Evolutionary conservation across 768 basidiomycete genomes (phyloP), one percentile per base, ranked within the genome.

Genomic region (Neoboletus magnificus): DNA sequence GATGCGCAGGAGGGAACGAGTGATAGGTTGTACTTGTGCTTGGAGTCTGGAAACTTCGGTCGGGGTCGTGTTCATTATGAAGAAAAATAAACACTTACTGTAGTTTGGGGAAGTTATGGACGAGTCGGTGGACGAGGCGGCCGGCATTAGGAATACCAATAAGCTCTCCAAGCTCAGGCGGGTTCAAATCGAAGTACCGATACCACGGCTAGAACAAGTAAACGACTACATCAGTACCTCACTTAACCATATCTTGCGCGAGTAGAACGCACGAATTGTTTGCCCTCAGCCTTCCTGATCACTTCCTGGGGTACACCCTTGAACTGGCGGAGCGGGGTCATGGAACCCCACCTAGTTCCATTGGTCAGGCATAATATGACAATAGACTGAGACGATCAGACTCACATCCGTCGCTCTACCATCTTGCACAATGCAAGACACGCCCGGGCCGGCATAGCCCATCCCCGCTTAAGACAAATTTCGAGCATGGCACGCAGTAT

Each of bases 301-400:
- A 96, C 86, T 45, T 96, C 92, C 20, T 79, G 70, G 0, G 93
- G 95, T 0, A 96, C 87, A 61, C 89, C 87, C 70, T 88, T 93
- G 80, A 98, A 98, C 69, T 99, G 97, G 36, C 97, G 83, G 36
- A 98, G 79, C 9, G 96, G 95, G 0, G 95, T 94, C 95, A 98
- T 98, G 0, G 94, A 94, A 33, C 86, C 86, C 96, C 96, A 98
- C 89, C 91, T 94, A 52, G 29, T 44, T 20, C 61, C 40, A 37
- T 54, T 22, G 37, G 32, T 50, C 35, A 54, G 37, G 20, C 42
- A 33, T 25, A 6, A 18, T 22, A 23, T 1, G 10, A 11, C 20
- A 20, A 37, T 2, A 8, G 48, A 1, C 10, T 9, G n/a, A 30
- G 20, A 5, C 36, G 30, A 13, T 27, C 3, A 4, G 15, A 73